phyloP scores from a whole-genome alignment of 176 grass and related monocot species.

The Panicum miliaceum region DNA sequence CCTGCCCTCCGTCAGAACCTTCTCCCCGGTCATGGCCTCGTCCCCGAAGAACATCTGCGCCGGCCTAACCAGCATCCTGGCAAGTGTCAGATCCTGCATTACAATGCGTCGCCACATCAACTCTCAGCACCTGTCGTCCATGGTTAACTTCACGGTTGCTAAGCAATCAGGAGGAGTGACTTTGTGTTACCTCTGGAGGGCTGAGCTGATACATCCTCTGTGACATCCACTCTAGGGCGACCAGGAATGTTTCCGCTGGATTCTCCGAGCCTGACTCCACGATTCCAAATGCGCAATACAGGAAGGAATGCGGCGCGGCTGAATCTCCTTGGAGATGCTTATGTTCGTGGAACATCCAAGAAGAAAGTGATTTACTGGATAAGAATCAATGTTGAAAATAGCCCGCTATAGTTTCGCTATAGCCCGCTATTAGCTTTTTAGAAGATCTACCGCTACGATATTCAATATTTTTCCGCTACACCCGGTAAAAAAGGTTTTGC shows the following conservation, averaged over 20 bases:
- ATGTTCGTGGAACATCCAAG: background rate
- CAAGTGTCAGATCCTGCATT: constrained; percentile 33
- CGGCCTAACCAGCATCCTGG: constrained; percentile 32
- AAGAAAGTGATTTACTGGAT: background rate
- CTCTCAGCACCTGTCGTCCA: background rate
- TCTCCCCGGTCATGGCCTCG: background rate
- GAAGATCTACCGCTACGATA: too few species aligned
- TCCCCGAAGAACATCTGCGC: constrained; percentile 15
- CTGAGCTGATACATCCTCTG: constrained; percentile 49
- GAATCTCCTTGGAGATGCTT: background rate
- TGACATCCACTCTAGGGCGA: constrained; percentile 31
- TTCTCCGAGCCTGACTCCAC: background rate
- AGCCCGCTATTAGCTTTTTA: too few species aligned
- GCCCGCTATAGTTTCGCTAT: too few species aligned
- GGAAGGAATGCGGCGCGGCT: background rate
- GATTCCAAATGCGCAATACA: background rate
- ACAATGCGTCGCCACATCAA: background rate
- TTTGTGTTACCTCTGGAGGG: constrained; percentile 37
- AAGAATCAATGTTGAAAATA: too few species aligned
- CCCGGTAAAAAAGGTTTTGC: too few species aligned
- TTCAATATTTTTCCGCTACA: too few species aligned
- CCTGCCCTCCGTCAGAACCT: background rate
- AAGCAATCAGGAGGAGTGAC: background rate
- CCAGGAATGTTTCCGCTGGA: background rate
- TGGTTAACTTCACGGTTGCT: background rate